A percentile compares a stretch with the other conserved stretches of the same genome.
phyloP scores from a whole-genome alignment of 2,329 filamentous ascomycete genomes.

The Alternaria triticina region DNA sequence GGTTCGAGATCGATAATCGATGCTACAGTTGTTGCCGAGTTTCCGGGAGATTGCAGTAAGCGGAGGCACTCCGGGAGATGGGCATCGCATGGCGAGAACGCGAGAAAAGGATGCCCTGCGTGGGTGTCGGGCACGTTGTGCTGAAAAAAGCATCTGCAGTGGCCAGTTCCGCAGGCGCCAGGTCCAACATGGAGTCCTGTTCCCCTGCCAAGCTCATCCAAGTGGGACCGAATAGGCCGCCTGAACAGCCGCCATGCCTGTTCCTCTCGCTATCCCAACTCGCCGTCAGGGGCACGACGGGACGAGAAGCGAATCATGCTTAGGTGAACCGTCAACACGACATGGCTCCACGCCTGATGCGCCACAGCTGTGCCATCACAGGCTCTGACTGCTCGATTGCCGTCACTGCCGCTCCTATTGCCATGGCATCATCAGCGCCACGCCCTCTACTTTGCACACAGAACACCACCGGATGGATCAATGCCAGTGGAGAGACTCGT shows the following conservation, averaged over 20 bases:
- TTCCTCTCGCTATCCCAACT: constrained; percentile 32
- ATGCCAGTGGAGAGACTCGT: background rate
- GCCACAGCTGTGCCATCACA: constrained; percentile 8
- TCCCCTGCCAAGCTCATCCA: constrained; percentile 42
- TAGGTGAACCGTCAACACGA: constrained; percentile 14
- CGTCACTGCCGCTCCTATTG: background rate
- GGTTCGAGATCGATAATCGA: background rate
- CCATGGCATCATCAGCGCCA: background rate
- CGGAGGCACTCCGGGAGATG: constrained; percentile 11
- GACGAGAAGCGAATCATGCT: constrained; percentile 31
- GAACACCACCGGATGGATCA: background rate
- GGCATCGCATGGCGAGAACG: background rate
- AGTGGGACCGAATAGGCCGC: constrained; percentile 16
- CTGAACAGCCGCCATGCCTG: constrained; percentile 23
- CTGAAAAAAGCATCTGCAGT: constrained; percentile 10
- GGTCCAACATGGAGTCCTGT: constrained; percentile 8
- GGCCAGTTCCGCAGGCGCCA: constrained; percentile 15
- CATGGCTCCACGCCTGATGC: constrained; percentile 15
- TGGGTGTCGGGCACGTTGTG: background rate
- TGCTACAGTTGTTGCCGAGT: background rate
- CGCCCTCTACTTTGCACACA: background rate
- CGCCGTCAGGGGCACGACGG: constrained; percentile 29
- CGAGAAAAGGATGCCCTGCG: constrained; percentile 2
- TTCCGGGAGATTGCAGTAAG: constrained; percentile 6
- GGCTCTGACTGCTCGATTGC: background rate